Conservation (phyloP, 1,139 yeast species). For the Kurtzmaniella natalensis region DNA sequence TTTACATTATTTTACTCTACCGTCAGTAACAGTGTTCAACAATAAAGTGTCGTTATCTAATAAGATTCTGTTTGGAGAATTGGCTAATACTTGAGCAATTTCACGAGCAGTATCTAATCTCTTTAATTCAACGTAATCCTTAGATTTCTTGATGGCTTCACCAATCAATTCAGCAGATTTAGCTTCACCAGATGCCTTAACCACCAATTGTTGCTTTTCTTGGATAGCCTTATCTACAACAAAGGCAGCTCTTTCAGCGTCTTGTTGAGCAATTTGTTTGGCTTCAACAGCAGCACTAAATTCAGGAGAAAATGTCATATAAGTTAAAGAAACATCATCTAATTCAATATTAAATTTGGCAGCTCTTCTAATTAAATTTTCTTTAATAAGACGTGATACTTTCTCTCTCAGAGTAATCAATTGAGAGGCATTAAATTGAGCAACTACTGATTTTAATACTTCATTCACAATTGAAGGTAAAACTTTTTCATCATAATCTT, state of each 20-base stretch:
- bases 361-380: slow-evolving; percentile 88
- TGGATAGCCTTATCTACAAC: slow-evolving; percentile 95
- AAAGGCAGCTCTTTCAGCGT: slow-evolving; percentile 97
- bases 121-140: slow-evolving; percentile 93
- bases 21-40: slow-evolving; percentile 79
- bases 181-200: slow-evolving; percentile 98
- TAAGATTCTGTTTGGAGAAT: slow-evolving; percentile 86
- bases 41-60: slow-evolving; percentile 89
- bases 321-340: slow-evolving; percentile 95
- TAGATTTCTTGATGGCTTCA: slow-evolving; percentile 95
- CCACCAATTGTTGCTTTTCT: slow-evolving; percentile 95
- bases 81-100: slow-evolving; percentile 80
- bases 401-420: slow-evolving; percentile 97
- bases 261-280: slow-evolving; percentile 98
- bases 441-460: slow-evolving; percentile 93
- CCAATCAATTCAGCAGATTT: slow-evolving; percentile 97
- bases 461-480: slow-evolving; percentile 96
- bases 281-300: slow-evolving; percentile 98
- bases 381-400: slow-evolving; percentile 87
- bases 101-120: slow-evolving; percentile 96
- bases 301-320: slow-evolving; percentile 96
- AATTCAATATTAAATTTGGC: slow-evolving; percentile 78
- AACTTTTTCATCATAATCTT: slow-evolving; percentile 93
- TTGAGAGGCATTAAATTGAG: slow-evolving; percentile 97
- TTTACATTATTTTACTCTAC: slow-evolving; percentile 26